Evolutionary conservation across 805 yeast genomes (phyloP), one percentile per base, ranked within the genome.

Genomic region (Saccharomyces paradoxus): DNA sequence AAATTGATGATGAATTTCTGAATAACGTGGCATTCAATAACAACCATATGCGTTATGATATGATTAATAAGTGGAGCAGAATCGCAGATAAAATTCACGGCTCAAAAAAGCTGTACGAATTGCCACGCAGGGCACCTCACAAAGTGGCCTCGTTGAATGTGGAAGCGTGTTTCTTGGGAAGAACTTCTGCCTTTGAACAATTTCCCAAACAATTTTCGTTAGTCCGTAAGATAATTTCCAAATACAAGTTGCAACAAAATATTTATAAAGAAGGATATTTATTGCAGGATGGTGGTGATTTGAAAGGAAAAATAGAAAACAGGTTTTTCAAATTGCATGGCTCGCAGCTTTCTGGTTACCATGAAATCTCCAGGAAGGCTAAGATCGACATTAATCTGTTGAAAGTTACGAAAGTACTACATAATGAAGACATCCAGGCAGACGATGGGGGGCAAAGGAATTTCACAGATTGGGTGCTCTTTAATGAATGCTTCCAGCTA

Each of bases 241-340:
- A 78, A 60, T 66, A 71, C 24, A 63, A 63, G 17, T 65, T 64
- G 32, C 77, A 75, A 52, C 63, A 72, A 58, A 50, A 59, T 5
- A 61, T 74, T 21, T 53, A 51, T 1, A 72, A 73, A 63, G 85
- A 86, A 65, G 97, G 97, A 0, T 84, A 74, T 63, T 72, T 92
- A 72, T 81, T 82, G 62, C 98, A 91, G 71, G 89, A 86, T 64
- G 98, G 98, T 21, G 97, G 97, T 9, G 98, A 91, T 71, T 80
- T 94, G 60, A 80, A 77, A 14, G 73, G 77, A 29, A 50, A 63
- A 31, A 81, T 91, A 83, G 81, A 87, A 60, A 80, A 86, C 59
- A 77, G 97, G 55, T 88, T 71, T 71, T 89, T 85, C 73, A 83
- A 80, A 59, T 74, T 91, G n/a, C 74, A 79, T 49, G 96, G 92